Base-by-base conservation (phyloP, 1,284 basidiomycete genomes). In the Fomitopsis schrenkii region DNA sequence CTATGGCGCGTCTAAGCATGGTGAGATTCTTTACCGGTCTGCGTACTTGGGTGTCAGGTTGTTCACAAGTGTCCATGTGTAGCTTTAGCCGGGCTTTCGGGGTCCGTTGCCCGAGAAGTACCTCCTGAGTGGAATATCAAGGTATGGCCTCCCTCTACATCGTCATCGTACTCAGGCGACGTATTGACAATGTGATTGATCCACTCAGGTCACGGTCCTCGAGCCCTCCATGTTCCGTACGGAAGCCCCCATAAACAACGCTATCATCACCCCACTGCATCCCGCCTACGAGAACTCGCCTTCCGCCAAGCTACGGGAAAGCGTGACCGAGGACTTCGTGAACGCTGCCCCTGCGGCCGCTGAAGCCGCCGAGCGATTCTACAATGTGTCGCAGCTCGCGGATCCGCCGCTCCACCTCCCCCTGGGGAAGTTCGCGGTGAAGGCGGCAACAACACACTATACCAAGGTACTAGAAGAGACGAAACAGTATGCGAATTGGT, bases 91-190 rank as follows among this genome's bases (percentile, higher is more conserved):
- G 76, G 69, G 2, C 45, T 78, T 17, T 73, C 71, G 6, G 71
- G 76, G 26, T 52, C 72, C 0, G 61, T 79, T 2, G 64, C 61
- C 2, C 58, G 64, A 26, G 77, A 79, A 62, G 55, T 79, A 12
- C 66, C 73, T 59, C 76, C 77, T 0, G 69, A 65, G 2, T 79
- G 78, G 79, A 78, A 78, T 62, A 79, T 79, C 67, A 75, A 75
- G 64, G 76, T 75, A 38, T 48, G 62, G 9, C 7, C 26, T 28
- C 19, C 19, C 42, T 26, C 14, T 33, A 15, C 6, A 2, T 5
- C 22, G 22, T 22, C 6, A 2, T 5, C 22, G 22, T 22, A 22
- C 22, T 22, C 22, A 22, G 22, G 9, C 22, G n/a, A 26, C 8
- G 10, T 14, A 5, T 4, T 48, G 42, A 45, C 42, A 8, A 33